Evolutionary conservation across 2,329 filamentous ascomycete species (phyloP), one percentile per base, ranked within the genome.

Genomic region (Epichloe sibirici): DNA sequence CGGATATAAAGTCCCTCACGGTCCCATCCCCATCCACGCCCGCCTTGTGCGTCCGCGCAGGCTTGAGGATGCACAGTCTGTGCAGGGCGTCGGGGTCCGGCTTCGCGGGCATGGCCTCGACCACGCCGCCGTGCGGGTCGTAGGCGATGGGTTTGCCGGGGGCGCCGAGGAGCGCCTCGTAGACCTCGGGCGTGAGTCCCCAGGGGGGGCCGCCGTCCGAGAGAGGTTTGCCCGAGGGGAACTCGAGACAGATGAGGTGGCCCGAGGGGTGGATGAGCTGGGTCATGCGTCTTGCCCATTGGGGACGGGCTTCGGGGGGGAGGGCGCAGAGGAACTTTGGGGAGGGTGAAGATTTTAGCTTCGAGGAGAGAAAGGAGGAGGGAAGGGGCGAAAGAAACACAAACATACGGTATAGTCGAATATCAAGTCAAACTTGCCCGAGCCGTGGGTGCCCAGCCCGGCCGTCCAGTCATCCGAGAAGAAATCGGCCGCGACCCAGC

Each of bases 191-290:
- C 12, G 80, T 78, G 42, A 88, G 69, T 7, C 82, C 81, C 75
- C 80, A 90, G 2, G 89, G 88, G 88, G 89, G 88, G 0, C 89
- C 88, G 9, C 75, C 75, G 9, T 76, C 73, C 11, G 72, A 73
- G 9, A 83, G 76, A 43, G 80, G 74, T 65, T 90, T 93, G 56
- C 79, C 76, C 1, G 84, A 81, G 9, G 89, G 89, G 65, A 86
- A 94, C 65, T 95, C 88, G 56, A 95, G 76, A 67, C 81, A 83
- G 49, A 84, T 63, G 28, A 85, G 69, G 39, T 74, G 70, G 23
- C 79, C 79, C 25, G 59, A 63, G 5, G 71, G 70, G 21, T 66
- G 58, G 34, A 84, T 69, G 40, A 83, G 70, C 40, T 74, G 63
- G 13, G 68, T 59, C 66, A 79, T 77, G 51, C 77, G 70, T 51